Conservation (phyloP, 345 rosid genomes). For the Moricandia arvensis region DNA sequence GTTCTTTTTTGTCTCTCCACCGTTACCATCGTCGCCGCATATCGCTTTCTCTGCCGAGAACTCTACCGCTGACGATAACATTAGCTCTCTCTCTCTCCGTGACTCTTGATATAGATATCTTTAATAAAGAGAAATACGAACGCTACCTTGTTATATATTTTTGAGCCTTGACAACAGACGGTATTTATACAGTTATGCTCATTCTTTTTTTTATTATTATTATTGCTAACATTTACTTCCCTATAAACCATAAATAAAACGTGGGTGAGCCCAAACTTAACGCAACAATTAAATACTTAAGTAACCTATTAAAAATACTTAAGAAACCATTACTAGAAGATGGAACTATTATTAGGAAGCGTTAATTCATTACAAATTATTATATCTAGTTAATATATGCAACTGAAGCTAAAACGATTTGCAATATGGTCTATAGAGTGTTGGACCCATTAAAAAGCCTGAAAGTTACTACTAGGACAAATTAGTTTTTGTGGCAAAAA, state of each 20-base stretch:
- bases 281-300: background rate
- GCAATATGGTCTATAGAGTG: background rate
- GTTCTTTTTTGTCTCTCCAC: conserved; percentile 32
- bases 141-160: background rate
- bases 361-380: background rate
- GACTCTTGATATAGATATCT: background rate
- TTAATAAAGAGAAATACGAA: background rate
- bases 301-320: background rate
- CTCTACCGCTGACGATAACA: conserved; percentile 46
- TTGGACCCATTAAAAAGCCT: background rate
- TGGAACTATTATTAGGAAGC: too few relatives aligned
- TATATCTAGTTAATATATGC: background rate
- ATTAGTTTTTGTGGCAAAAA: too few relatives aligned
- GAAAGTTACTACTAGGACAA: too few relatives aligned
- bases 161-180: background rate
- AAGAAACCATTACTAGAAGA: background rate
- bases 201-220: background rate
- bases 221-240: background rate
- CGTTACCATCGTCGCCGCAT: conserved; percentile 24
- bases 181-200: background rate
- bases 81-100: conserved; percentile 1
- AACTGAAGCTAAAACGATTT: background rate
- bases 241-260: background rate
- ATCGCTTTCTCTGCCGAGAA: conserved; percentile 37
- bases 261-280: background rate